A percentile compares a stretch with the other conserved stretches of the same genome.
Conservation (phyloP, 2,329 filamentous ascomycete genomes). For the Coniosporium tulheliwenetii region DNA sequence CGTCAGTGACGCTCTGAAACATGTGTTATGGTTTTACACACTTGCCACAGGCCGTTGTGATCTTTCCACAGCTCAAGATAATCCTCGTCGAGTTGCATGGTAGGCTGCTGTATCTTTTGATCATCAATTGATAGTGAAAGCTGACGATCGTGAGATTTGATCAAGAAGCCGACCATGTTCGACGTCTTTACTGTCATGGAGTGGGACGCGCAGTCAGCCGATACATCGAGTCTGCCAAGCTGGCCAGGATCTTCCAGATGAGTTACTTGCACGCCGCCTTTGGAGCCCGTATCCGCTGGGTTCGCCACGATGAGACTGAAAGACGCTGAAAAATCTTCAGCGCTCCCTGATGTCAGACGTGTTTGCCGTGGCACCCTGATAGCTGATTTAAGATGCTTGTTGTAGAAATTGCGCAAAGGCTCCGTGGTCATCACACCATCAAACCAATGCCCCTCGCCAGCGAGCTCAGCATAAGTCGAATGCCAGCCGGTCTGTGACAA, state of each 20-base stretch:
- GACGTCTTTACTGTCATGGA: slow-evolving; percentile 23
- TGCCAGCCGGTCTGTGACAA: slow-evolving; percentile 25
- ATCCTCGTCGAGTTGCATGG: no score
- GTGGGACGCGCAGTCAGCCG: slow-evolving; percentile 8
- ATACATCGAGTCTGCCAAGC: slow-evolving; percentile 32
- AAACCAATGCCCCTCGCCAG: slow-evolving; percentile 35
- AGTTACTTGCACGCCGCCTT: slow-evolving; percentile 33
- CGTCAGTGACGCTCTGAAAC: no score
- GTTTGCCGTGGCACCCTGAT: slow-evolving; percentile 2
- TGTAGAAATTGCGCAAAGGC: slow-evolving; percentile 32
- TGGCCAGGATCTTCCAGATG: slow-evolving; percentile 34
- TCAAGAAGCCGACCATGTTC: slow-evolving; percentile 18
- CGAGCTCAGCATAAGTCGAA: slow-evolving; percentile 34
- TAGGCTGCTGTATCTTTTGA: no score
- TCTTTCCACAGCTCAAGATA: no score
- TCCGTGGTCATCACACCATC: slow-evolving; percentile 39
- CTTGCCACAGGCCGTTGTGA: no score
- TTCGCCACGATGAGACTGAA: slow-evolving; percentile 36
- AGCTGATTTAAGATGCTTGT: slow-evolving; percentile 16
- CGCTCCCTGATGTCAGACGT: no score
- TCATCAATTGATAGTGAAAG: no score
- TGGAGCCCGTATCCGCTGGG: slow-evolving; percentile 35
- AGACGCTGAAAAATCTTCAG: slow-evolving; percentile 6
- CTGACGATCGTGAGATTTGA: no score
- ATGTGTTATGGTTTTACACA: no score